Evolutionary conservation across 2,329 filamentous ascomycete genomes (phyloP), one percentile per base, ranked within the genome.

Genomic region (Clarireedia homoeocarpa): DNA sequence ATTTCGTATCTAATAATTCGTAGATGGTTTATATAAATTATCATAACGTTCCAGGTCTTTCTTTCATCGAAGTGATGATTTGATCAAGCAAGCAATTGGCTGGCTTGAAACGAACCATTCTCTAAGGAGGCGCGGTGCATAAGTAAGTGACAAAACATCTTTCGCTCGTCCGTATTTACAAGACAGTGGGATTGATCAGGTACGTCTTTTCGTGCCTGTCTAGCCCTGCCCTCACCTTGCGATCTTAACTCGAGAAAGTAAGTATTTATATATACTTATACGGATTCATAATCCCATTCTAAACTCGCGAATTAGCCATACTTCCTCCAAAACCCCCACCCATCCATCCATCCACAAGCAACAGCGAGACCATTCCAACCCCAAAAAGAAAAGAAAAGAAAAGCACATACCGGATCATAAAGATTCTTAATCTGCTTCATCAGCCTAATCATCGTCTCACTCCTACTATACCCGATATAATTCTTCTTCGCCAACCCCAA

Each of bases 211-310:
- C 2, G 20, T 20, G 20, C 20, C 20, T 20, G 20, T 20, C 20
- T 20, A 20, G 20, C 20, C 20, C 20, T 20, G 20, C 20, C 20
- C 20, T 20, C 20, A 20, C 2, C 20, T 20, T 20, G 20, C 20
- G 20, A 20, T 20, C 20, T 20, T 20, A 20, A 20, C 20, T 20
- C 20, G 20, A 20, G 20, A 20, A 20, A 42, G 6, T n/a, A n/a
- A 0, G n/a, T 14, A 46, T 30, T 49, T 73, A 86, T 63, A 97
- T 87, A 71, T 96, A 97, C 75, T 97, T 97, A 78, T 97, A 97
- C 0, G 92, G 92, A 74, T 96, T 97, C 90, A 97, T 95, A 73
- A 97, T 97, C 48, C 91, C 91, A 65, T 96, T 96, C 90, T 95
- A 26, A 17, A 26, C 20, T 23, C 61, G 17, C 0, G 5, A 30